A percentile compares a stretch with the other conserved stretches of the same genome.
phyloP scores from a whole-genome alignment of 495 filamentous ascomycete species.

The Cenococcum geophilum region DNA sequence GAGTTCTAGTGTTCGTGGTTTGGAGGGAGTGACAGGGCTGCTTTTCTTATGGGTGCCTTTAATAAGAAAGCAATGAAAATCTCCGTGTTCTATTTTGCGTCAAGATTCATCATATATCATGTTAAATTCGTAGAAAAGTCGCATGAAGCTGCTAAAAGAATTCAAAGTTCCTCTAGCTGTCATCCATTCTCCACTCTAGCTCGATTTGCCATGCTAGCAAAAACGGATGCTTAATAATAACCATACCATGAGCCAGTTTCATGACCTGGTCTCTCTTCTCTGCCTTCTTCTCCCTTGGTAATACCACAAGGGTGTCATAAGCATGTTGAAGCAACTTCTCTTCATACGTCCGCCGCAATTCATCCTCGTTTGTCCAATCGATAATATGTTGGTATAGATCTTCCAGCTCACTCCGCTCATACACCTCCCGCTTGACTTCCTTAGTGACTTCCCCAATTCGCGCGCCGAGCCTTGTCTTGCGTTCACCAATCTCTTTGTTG shows the following conservation, averaged over 20 bases:
- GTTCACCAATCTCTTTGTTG: conserved; percentile 82
- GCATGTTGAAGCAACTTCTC: conserved; percentile 81
- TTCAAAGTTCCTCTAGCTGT: conserved; percentile 42
- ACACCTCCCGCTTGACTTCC: conserved; percentile 83
- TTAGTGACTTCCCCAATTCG: conserved; percentile 70
- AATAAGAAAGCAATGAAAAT: no score
- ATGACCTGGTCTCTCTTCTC: conserved; percentile 62
- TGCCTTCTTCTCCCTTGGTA: conserved; percentile 58
- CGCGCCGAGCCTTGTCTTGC: conserved; percentile 82
- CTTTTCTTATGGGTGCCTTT: no score
- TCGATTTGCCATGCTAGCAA: conserved; percentile 83
- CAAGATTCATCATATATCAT: background rate
- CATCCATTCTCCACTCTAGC: conserved; percentile 89
- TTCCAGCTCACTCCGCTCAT: conserved; percentile 62
- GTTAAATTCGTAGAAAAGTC: background rate
- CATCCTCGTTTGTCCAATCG: conserved; percentile 85
- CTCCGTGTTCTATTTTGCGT: no score
- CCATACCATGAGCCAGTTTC: conserved; percentile 78
- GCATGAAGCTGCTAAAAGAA: background rate
- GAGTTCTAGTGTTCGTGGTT: no score
- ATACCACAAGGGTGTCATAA: conserved; percentile 65
- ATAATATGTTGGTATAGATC: conserved; percentile 72
- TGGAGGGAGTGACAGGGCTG: no score
- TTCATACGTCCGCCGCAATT: conserved; percentile 74
- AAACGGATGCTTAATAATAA: conserved; percentile 91